A percentile compares a stretch with the other conserved stretches of the same genome.
These are phyloP conservation scores for Saccharomycopsis javanensis DNA, from an alignment of 805 yeast genomes.

Conservation along the genomic window DNA sequence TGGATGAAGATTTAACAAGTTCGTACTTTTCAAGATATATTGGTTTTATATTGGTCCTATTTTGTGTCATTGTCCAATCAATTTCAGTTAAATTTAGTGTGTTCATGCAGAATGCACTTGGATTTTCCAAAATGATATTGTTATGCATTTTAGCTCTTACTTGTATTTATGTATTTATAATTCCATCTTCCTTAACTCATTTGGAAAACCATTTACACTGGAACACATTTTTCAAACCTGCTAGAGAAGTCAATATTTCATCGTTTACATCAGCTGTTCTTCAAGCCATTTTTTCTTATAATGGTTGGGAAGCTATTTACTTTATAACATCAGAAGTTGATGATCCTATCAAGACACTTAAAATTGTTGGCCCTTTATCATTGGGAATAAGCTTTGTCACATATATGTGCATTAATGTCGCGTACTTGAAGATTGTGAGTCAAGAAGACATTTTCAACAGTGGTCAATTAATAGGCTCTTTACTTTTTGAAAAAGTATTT, in stretches of 20 bases:
- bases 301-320: slow-evolving; percentile 58
- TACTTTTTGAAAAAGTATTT: slow-evolving; percentile 45
- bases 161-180: slow-evolving; percentile 43
- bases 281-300: slow-evolving; percentile 48
- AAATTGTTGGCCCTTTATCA: slow-evolving; percentile 52
- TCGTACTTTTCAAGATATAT: slow-evolving; percentile 32
- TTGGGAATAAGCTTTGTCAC: slow-evolving; percentile 38
- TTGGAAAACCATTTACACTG: slow-evolving; percentile 34
- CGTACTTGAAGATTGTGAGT: slow-evolving; percentile 46
- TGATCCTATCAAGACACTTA: slow-evolving; percentile 47
- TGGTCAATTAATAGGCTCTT: slow-evolving; percentile 51
- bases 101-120: slow-evolving; percentile 50
- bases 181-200: slow-evolving; percentile 38
- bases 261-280: slow-evolving; percentile 46
- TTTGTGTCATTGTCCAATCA: slow-evolving; percentile 41
- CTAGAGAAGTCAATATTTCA: slow-evolving; percentile 30
- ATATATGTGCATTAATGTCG: slow-evolving; percentile 43
- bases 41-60: slow-evolving; percentile 33
- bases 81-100: slow-evolving; percentile 52
- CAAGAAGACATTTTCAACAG: slow-evolving; percentile 43
- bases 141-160: slow-evolving; percentile 45
- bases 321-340: slow-evolving; percentile 52
- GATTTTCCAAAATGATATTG: slow-evolving; percentile 48
- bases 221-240: slow-evolving; percentile 27
- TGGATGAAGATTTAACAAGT: slow-evolving; percentile 30